Evolutionary conservation across 331 rosid genomes (phyloP).

Genomic region (Malus hybrid): DNA sequence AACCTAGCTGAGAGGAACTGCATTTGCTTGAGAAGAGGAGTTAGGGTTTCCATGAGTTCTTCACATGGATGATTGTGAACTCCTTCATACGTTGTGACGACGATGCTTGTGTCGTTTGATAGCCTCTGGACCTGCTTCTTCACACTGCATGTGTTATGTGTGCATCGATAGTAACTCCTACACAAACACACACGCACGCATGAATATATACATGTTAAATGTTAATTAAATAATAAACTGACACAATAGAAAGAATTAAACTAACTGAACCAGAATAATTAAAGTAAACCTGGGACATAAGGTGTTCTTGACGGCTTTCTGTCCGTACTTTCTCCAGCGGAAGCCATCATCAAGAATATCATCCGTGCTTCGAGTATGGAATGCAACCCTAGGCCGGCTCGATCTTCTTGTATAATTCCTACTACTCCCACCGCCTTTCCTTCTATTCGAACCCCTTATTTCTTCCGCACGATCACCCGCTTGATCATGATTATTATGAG

Average conservation of each 20-base stretch:
- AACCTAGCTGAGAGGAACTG: slow-evolving; percentile 56
- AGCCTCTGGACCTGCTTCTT: slow-evolving; percentile 97
- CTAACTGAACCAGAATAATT: neutral
- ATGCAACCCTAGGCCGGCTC: slow-evolving; percentile 72
- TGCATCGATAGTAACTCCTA: slow-evolving; percentile 95
- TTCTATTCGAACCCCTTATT: slow-evolving; percentile 16
- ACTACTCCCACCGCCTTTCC: slow-evolving; percentile 15
- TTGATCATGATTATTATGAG: slow-evolving; percentile 1
- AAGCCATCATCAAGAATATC: slow-evolving; percentile 93
- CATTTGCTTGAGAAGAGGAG: slow-evolving; percentile 88
- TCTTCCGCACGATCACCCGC: neutral
- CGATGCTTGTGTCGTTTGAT: slow-evolving; percentile 72
- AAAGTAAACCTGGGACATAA: slow-evolving; percentile 54
- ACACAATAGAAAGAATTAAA: too few species aligned
- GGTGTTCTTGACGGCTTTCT: slow-evolving; percentile 90
- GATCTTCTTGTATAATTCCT: slow-evolving; percentile 19
- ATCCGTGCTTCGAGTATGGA: slow-evolving; percentile 79
- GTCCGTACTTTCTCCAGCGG: slow-evolving; percentile 97
- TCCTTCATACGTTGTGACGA: slow-evolving; percentile 93
- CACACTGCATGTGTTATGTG: slow-evolving; percentile 92
- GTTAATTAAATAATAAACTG: too few species aligned
- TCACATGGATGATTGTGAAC: slow-evolving; percentile 92
- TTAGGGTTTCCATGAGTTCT: slow-evolving; percentile 88
- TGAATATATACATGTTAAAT: too few species aligned
- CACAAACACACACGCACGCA: neutral